Evolutionary conservation across 2,329 filamentous ascomycete species (phyloP).

Genomic region (Cryphonectria nitschkei): DNA sequence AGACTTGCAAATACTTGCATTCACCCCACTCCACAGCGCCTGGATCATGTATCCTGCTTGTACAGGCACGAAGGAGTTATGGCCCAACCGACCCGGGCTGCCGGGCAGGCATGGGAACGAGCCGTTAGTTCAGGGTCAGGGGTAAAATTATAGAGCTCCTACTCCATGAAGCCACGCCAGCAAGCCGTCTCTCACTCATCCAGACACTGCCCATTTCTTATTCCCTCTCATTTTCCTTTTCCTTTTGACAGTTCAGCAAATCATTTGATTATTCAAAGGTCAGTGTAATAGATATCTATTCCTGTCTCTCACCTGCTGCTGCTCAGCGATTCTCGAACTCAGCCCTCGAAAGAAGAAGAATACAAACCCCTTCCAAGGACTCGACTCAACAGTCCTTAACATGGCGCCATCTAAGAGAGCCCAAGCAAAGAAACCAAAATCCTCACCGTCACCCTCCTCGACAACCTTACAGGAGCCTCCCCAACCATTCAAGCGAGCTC

Average conservation of each 20-base stretch:
- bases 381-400: slow-evolving; percentile 12
- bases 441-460: slow-evolving; percentile 35
- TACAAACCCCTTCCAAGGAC: not conserved
- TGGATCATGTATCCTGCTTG: not conserved
- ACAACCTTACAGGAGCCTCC: slow-evolving; percentile 46
- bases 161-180: not conserved
- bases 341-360: not conserved
- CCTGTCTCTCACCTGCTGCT: not conserved
- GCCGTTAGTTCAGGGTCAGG: slow-evolving; percentile 10
- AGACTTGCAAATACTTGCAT: not conserved
- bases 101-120: slow-evolving; percentile 1
- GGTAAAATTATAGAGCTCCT: slow-evolving; percentile 10
- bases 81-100: not conserved
- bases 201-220: not conserved
- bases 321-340: not conserved
- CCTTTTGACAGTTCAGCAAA: not conserved
- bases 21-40: not conserved
- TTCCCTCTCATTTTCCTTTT: not conserved
- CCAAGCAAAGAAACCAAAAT: slow-evolving; percentile 38
- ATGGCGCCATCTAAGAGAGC: slow-evolving; percentile 40
- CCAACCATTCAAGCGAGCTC: slow-evolving; percentile 69
- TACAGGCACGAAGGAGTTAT: not conserved
- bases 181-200: not conserved
- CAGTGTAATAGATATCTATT: not conserved
- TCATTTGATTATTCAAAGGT: not conserved